These are phyloP conservation scores for Lithospermum erythrorhizon DNA, from an alignment of 257 asterid genomes.

Conservation along the genomic window DNA sequence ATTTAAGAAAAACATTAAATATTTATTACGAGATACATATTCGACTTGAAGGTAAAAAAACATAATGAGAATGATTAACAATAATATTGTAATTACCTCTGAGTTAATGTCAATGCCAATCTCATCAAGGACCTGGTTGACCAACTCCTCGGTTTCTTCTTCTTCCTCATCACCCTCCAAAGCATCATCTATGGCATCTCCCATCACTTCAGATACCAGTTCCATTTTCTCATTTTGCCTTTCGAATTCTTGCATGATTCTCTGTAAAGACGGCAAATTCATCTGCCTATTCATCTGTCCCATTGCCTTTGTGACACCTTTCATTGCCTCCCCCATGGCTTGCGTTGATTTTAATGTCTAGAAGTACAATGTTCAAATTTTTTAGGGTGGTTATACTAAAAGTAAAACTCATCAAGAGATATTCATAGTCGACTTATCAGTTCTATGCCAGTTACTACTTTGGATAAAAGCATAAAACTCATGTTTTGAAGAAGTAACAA, in stretches of 20 bases:
- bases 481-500: too few species aligned
- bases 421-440: too few species aligned
- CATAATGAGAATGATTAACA: neutral
- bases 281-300: conserved; percentile 98
- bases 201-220: conserved; percentile 87
- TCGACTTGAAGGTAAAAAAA: too few species aligned
- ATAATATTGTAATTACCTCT: conserved; percentile 36
- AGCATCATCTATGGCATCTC: conserved; percentile 96
- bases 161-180: conserved; percentile 99
- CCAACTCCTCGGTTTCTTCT: conserved; percentile 93
- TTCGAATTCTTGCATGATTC: conserved; percentile 97
- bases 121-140: conserved; percentile 94
- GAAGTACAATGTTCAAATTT: too few species aligned
- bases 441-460: too few species aligned
- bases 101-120: conserved; percentile 81
- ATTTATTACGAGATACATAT: neutral
- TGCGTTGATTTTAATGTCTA: conserved; percentile 96
- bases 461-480: too few species aligned
- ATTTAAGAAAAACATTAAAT: too few species aligned
- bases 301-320: conserved; percentile 98
- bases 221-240: conserved; percentile 97
- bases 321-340: conserved; percentile 99
- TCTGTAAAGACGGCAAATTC: conserved; percentile 94
- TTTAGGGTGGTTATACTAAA: too few species aligned
- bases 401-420: too few species aligned